Conservation (phyloP, 2,329 filamentous ascomycete species). For the Pseudocercospora fijiensis region DNA sequence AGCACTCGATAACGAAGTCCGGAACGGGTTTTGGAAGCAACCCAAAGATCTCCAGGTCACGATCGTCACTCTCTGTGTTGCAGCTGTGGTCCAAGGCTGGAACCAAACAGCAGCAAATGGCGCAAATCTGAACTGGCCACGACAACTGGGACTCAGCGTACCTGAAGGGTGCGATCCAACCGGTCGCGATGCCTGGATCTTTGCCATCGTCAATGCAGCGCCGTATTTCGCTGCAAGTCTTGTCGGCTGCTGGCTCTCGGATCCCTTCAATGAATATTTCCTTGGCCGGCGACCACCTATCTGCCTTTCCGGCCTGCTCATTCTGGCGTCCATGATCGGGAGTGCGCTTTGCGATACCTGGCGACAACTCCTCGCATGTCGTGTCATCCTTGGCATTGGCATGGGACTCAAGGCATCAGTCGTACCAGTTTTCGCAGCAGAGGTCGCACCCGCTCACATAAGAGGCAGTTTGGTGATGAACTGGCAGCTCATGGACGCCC, state of each 20-base stretch:
- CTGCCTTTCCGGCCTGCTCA: slow-evolving; percentile 34
- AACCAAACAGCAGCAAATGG: slow-evolving; percentile 38
- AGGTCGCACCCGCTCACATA: slow-evolving; percentile 33
- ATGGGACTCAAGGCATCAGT: slow-evolving; percentile 39
- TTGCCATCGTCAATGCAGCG: slow-evolving; percentile 37
- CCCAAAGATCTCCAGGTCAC: slow-evolving; percentile 37
- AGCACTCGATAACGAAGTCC: slow-evolving; percentile 23
- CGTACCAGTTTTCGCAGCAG: slow-evolving; percentile 38
- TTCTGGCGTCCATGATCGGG: slow-evolving; percentile 35
- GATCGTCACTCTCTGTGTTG: slow-evolving; percentile 37
- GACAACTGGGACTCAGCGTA: slow-evolving; percentile 28
- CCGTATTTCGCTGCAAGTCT: slow-evolving; percentile 36
- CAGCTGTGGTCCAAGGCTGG: slow-evolving; percentile 39
- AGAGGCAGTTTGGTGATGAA: slow-evolving; percentile 34
- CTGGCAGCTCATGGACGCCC: slow-evolving; percentile 37
- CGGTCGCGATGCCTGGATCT: slow-evolving; percentile 30
- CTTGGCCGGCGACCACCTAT: slow-evolving; percentile 35
- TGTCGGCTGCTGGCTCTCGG: slow-evolving; percentile 33
- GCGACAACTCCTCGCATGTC: slow-evolving; percentile 34
- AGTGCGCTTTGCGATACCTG: slow-evolving; percentile 33
- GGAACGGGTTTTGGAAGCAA: slow-evolving; percentile 31
- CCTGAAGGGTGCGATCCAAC: slow-evolving; percentile 22
- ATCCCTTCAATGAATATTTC: slow-evolving; percentile 38
- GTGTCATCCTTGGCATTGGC: slow-evolving; percentile 37
- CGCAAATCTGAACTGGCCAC: slow-evolving; percentile 38